These are phyloP conservation scores for Sanghuangporus baumii DNA, from an alignment of 1,284 basidiomycete species.

Conservation along the genomic window DNA sequence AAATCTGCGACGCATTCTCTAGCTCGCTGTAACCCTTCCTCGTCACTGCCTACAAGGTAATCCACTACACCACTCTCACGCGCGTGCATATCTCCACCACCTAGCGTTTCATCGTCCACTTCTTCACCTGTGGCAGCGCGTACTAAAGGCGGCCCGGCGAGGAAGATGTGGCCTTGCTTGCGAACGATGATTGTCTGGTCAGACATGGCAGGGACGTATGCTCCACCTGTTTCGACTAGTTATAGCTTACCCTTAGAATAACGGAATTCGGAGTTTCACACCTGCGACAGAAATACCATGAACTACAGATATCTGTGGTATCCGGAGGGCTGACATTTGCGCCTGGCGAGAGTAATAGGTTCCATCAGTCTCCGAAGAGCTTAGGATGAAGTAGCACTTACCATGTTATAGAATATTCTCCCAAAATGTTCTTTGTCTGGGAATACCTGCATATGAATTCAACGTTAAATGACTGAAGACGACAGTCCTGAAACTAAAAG, in stretches of 20 bases:
- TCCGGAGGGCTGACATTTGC: conserved; percentile 85
- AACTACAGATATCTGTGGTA: conserved; percentile 90
- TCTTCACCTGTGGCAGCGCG: conserved; percentile 94
- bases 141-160: conserved; percentile 94
- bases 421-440: conserved; percentile 93
- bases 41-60: conserved; percentile 84
- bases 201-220: conserved; percentile 95
- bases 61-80: conserved; percentile 92
- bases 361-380: not conserved
- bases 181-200: conserved; percentile 94
- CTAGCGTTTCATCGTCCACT: conserved; percentile 89
- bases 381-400: conserved; percentile 27
- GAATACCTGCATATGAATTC: conserved; percentile 43
- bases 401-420: conserved; percentile 97
- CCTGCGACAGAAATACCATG: conserved; percentile 93
- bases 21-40: conserved; percentile 83
- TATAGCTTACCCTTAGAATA: conserved; percentile 19
- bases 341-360: conserved; percentile 43
- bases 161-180: conserved; percentile 90
- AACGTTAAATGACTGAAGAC: not conserved
- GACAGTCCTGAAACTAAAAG: not conserved
- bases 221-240: conserved; percentile 58
- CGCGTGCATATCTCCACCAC: conserved; percentile 92
- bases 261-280: conserved; percentile 28
- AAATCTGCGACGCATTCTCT: conserved; percentile 79